Evolutionary conservation across 2,329 filamentous ascomycete genomes (phyloP).

Genomic region (Cadophora luteo-olivacea): DNA sequence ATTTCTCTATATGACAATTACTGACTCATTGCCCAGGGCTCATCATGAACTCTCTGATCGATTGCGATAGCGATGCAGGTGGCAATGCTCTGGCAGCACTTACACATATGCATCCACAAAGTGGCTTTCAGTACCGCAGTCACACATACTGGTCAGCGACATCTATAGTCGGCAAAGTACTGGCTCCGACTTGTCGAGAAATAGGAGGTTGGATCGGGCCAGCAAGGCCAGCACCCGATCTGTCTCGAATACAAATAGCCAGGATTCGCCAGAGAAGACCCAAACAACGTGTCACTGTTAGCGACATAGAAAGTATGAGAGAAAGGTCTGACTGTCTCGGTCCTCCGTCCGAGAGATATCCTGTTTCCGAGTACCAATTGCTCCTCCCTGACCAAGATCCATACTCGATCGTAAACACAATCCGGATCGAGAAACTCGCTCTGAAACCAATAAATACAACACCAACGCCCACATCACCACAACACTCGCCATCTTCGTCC

Average conservation of each 20-base stretch:
- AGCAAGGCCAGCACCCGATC: constrained; percentile 69
- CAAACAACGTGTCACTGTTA: constrained; percentile 60
- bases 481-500: constrained; percentile 32
- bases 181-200: constrained; percentile 73
- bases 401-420: constrained; percentile 66
- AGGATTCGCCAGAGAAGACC: constrained; percentile 67
- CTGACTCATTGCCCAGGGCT: constrained; percentile 51
- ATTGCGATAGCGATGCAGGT: constrained; percentile 73
- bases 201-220: constrained; percentile 79
- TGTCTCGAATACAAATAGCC: constrained; percentile 73
- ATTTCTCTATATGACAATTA: background rate
- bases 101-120: constrained; percentile 70
- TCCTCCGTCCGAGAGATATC: constrained; percentile 65
- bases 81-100: constrained; percentile 69
- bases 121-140: constrained; percentile 78
- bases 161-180: constrained; percentile 77
- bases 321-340: constrained; percentile 74
- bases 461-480: background rate
- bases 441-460: constrained; percentile 53
- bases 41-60: constrained; percentile 79
- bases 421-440: constrained; percentile 72
- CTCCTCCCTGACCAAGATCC: constrained; percentile 56
- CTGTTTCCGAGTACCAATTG: constrained; percentile 71
- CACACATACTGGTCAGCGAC: constrained; percentile 79
- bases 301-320: constrained; percentile 70